Evolutionary conservation across 1,284 basidiomycete species (phyloP).

Genomic region (Mycosarcoma maydis): DNA sequence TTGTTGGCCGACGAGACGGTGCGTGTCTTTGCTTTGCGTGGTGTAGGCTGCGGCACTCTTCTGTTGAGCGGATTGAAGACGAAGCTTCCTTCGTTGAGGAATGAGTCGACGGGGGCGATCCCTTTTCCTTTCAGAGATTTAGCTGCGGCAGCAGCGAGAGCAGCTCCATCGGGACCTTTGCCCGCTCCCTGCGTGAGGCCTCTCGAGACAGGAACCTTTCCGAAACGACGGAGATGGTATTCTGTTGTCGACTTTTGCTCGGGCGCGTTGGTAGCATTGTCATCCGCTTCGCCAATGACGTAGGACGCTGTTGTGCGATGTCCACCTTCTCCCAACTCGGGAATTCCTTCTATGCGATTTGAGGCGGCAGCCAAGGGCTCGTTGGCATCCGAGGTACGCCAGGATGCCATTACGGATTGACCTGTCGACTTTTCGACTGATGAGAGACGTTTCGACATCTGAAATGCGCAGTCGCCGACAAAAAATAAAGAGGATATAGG

Average conservation of each 20-base stretch:
- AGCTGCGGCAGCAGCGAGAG: slow-evolving; percentile 53
- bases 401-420: slow-evolving; percentile 33
- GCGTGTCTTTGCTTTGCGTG: slow-evolving; percentile 53
- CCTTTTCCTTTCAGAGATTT: slow-evolving; percentile 53
- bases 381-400: slow-evolving; percentile 20
- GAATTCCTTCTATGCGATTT: slow-evolving; percentile 34
- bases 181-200: slow-evolving; percentile 47
- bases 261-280: slow-evolving; percentile 19
- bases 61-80: slow-evolving; percentile 63
- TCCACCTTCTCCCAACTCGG: slow-evolving; percentile 45
- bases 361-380: slow-evolving; percentile 28
- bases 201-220: slow-evolving; percentile 33
- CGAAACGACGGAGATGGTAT: slow-evolving; percentile 42
- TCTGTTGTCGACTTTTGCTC: slow-evolving; percentile 43
- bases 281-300: slow-evolving; percentile 43
- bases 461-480: no score
- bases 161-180: slow-evolving; percentile 54
- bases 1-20: slow-evolving; percentile 29
- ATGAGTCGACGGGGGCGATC: slow-evolving; percentile 55
- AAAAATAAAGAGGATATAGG: no score
- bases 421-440: slow-evolving; percentile 41
- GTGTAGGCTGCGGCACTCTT: slow-evolving; percentile 54
- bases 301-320: slow-evolving; percentile 43
- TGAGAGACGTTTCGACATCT: slow-evolving; percentile 49
- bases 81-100: slow-evolving; percentile 63